These are phyloP conservation scores for Umbellularia californica DNA, from an alignment of 164 flowering plant genomes.

Conservation along the genomic window DNA sequence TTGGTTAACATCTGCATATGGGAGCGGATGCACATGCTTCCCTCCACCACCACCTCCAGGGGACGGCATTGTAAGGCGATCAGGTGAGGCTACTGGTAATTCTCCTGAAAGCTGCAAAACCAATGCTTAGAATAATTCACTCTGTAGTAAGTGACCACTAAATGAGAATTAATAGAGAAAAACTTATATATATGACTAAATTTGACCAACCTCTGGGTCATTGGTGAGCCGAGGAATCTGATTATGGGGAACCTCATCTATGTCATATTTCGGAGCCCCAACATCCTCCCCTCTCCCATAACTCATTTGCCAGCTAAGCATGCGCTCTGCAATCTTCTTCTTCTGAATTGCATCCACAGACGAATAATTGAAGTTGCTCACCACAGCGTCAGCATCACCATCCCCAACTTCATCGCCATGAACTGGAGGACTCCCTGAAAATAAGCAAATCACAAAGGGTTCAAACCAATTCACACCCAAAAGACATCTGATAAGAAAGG, in stretches of 20 bases:
- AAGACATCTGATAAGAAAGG: neutral
- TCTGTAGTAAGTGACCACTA: neutral
- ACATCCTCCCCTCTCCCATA: constrained; percentile 66
- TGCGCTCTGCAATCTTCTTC: constrained; percentile 31
- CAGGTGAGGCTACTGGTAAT: constrained; percentile 86
- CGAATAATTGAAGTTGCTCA: constrained; percentile 42
- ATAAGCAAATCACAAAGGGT: neutral
- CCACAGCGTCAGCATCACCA: constrained; percentile 35
- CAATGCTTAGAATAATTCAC: neutral
- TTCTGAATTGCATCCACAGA: constrained; percentile 41
- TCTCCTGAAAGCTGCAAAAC: constrained; percentile 73
- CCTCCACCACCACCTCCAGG: constrained; percentile 48
- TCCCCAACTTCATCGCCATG: constrained; percentile 48
- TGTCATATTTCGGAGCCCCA: constrained; percentile 55
- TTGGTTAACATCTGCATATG: constrained; percentile 46
- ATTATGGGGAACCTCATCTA: constrained; percentile 56
- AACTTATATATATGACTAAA: neutral
- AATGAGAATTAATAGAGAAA: neutral
- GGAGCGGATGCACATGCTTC: constrained; percentile 46
- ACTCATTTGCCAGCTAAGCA: constrained; percentile 37
- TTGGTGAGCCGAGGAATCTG: constrained; percentile 65
- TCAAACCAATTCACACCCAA: neutral
- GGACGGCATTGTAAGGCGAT: constrained; percentile 72
- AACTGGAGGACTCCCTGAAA: constrained; percentile 41
- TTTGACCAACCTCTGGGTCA: constrained; percentile 50